Evolutionary conservation across 306 rosid species (phyloP), one percentile per base, ranked within the genome.

Genomic region (Astragalus membranaceus): DNA sequence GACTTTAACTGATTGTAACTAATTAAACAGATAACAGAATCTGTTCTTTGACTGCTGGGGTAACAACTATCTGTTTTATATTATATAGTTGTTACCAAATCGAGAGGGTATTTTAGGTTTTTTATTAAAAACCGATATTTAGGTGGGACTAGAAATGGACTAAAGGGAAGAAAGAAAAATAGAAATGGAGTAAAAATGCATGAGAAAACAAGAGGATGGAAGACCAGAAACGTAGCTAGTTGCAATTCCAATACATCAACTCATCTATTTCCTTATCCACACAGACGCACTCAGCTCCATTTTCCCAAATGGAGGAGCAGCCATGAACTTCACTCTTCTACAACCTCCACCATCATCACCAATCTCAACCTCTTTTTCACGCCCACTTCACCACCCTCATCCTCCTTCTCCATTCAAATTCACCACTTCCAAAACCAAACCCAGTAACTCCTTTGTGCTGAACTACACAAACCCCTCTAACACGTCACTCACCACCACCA

Each of bases 271-370:
- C 56, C 78, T 77, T 77, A 67, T 64, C 83, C 67, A 1, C 56
- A 8, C 26, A 64, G 10, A 64, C 16, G 14, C 68, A 63, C 11
- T 10, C 23, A 15, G 41, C 63, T 37, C 39, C 43, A 36, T 5
- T 51, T 20, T 51, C 48, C 51, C 71, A 63, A 64, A 92, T 89
- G 98, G 91, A 72, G 76, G 77, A 59, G 54, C 77, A 79, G 64
- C 75, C 65, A 92, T 92, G 98, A 92, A 80, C 72, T 65, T 73
- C 0, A 16, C 64, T 57, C 78, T 83, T 1, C 74, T 71, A 5
- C 79, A 78, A 2, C 59, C 56, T 26, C 64, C 47, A 0, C 61
- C 51, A 39, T 52, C 50, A 10, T 48, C 50, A 30, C 44, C 80
- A 6, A 11, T 76, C 17, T 46, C 81, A 26, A 11, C 42, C 35